Evolutionary conservation across 495 filamentous ascomycete species (phyloP).

Genomic region (Polyplosphaeria fusca): DNA sequence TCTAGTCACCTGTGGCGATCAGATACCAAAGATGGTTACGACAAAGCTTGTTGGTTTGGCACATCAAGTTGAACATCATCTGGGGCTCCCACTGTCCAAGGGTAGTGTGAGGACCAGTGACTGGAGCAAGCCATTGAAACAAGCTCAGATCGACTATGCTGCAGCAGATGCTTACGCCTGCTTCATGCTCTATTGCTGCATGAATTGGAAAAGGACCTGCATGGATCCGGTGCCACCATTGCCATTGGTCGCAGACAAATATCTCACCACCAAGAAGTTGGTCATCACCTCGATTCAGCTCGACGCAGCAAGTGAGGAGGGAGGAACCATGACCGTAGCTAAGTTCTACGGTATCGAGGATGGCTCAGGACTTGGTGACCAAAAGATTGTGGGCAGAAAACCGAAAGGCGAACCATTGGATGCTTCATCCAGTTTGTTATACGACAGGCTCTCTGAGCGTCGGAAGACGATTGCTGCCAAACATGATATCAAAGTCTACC

Average conservation of each 20-base stretch:
- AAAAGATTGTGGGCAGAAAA: no score
- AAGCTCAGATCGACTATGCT: constrained; percentile 74
- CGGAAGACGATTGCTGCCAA: constrained; percentile 2
- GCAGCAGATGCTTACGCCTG: constrained; percentile 81
- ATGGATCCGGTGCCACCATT: constrained; percentile 67
- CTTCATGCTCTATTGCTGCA: constrained; percentile 64
- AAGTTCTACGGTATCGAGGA: constrained; percentile 7
- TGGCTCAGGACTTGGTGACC: no score
- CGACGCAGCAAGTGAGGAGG: background rate
- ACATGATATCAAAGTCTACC: background rate
- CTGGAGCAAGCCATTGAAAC: constrained; percentile 61
- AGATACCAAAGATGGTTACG: constrained; percentile 55
- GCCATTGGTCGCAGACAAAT: constrained; percentile 63
- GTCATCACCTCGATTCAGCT: background rate
- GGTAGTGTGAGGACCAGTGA: constrained; percentile 61
- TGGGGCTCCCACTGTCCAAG: constrained; percentile 76
- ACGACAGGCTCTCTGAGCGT: background rate
- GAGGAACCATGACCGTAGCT: background rate
- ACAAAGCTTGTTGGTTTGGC: constrained; percentile 64
- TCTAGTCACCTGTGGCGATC: constrained; percentile 60
- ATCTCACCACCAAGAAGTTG: constrained; percentile 39
- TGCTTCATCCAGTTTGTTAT: background rate
- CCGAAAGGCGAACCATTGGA: no score
- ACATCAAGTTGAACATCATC: constrained; percentile 64
- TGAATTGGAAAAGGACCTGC: constrained; percentile 62